Evolutionary conservation across 108 stramenopile species (phyloP), one percentile per base, ranked within the genome.

Genomic region (Stephanodiscus triporus): DNA sequence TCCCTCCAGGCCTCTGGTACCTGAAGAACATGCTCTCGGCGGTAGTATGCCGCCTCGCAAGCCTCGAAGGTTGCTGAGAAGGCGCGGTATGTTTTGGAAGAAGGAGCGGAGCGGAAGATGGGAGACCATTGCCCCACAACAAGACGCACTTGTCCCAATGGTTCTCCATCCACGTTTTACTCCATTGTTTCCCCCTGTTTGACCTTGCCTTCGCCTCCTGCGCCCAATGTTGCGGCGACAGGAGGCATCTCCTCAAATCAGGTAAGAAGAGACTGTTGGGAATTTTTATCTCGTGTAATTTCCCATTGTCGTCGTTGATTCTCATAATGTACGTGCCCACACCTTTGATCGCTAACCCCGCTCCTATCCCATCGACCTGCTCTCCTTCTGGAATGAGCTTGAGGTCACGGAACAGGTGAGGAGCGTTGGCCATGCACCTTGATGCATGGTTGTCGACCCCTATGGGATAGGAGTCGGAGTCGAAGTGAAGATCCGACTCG

Each of bases 201-300:
- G n/a, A n/a, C n/a, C n/a, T n/a, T n/a, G n/a, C n/a, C n/a, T n/a
- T n/a, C n/a, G 63, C 59, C 23, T 67, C 48, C 45, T 83, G 63
- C 5, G 81, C 77, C 81, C 81, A 86, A 72, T 86, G 79, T 53
- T 83, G 78, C 4, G 76, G 82, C 24, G 69, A 72, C 9, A 86
- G 40, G 23, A 86, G 82, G 37, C 72, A 54, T 9, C 49, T 27
- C 6, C 36, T 45, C 9, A 64, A 13, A 9, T 56, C 32, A 16
- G 82, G 79, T 9, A 80, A 40, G 45, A 75, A 84, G 53, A 66
- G 66, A 0, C 79, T 70, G 58, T 84, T 77, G 23, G 77, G 71
- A 13, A 85, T 70, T 6, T 36, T 10, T 4, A 84, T 51, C 9
- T 6, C 30, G 47, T 88, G 84, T 0, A 51, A 0, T 22, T 27